Base-by-base conservation (phyloP, 371 early-diverging fungal species). In the Zychaea mexicana region DNA sequence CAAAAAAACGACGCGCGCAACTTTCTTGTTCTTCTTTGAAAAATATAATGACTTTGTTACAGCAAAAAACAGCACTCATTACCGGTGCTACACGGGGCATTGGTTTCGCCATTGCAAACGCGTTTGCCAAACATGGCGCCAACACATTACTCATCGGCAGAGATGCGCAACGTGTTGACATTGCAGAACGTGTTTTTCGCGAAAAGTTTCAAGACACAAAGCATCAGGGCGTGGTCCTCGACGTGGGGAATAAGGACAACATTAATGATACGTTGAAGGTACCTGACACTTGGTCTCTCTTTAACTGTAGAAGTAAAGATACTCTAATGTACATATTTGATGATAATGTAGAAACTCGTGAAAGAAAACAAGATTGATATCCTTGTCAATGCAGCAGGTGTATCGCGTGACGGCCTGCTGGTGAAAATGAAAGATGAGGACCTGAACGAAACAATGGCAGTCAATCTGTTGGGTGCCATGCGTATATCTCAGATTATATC, bases 21-120 rank as follows among this genome's bases (percentile, higher is more conserved):
- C n/a, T 42, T 39, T 12, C 4, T 42, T 42, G 13, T 38, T 26
- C 24, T 28, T 19, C 21, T 39, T 22, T 30, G 9, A 15, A 32
- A 13, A 61, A 45, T 6, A 32, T 57, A 10, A 24, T 36, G 15
- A 36, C 15, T 7, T 7, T 45, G 27, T 73, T 85, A 21, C 47
- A 62, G 39, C 65, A 75, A 38, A 82, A 81, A n/a, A 69, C 82
- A 31, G 87, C 81, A 0, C 46, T 92, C 10, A 81, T 92, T 31
- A 88, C 91, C 15, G 92, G 92, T 0, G 92, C 90, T 0, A 88
- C 88, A 52, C 85, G 92, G 49, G 92, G 92, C n/a, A 91, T 92
- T 60, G 92, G 92, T 9, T 68, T 82, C 0, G 85, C 85, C 38
- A 87, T 88, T 64, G 87, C 87, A 2, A 60, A 80, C 24, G 72